Evolutionary conservation across 208 protist species (phyloP).

Genomic region (Crithidia bombi): DNA sequence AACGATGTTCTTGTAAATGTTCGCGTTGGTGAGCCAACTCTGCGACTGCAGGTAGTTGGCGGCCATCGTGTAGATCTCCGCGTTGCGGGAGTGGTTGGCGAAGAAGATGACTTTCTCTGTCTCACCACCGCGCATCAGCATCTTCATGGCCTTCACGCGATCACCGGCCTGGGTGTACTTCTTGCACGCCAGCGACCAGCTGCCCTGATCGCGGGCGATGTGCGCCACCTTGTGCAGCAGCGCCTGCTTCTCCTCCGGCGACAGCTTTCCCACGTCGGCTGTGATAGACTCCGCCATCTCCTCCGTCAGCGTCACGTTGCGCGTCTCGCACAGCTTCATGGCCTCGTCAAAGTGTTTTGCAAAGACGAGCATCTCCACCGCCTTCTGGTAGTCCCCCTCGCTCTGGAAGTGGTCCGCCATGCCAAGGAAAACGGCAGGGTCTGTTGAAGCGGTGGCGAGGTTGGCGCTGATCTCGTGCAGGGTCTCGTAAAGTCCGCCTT

Average conservation of each 20-base stretch:
- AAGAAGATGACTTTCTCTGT: slow-evolving; percentile 98
- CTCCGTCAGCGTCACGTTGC: slow-evolving; percentile 88
- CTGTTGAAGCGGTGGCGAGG: slow-evolving; percentile 70
- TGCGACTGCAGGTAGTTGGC: slow-evolving; percentile 97
- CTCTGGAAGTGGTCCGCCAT: slow-evolving; percentile 94
- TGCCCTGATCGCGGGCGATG: slow-evolving; percentile 90
- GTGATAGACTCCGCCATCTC: slow-evolving; percentile 94
- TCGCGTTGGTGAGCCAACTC: slow-evolving; percentile 92
- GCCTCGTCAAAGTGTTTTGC: slow-evolving; percentile 88
- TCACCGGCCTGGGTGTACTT: slow-evolving; percentile 96
- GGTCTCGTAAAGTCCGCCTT: slow-evolving; percentile 89
- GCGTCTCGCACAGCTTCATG: slow-evolving; percentile 81
- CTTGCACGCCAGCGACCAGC: slow-evolving; percentile 92
- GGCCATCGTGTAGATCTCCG: slow-evolving; percentile 96
- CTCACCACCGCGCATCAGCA: slow-evolving; percentile 96
- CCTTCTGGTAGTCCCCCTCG: slow-evolving; percentile 84
- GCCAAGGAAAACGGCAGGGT: slow-evolving; percentile 90
- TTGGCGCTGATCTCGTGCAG: slow-evolving; percentile 93
- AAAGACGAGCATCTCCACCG: slow-evolving; percentile 94
- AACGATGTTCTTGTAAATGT: slow-evolving; percentile 96
- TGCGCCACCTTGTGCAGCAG: slow-evolving; percentile 75
- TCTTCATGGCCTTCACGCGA: slow-evolving; percentile 96
- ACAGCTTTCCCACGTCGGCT: slow-evolving; percentile 53
- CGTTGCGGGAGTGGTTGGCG: slow-evolving; percentile 94
- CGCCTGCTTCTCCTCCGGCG: slow-evolving; percentile 55